Base-by-base conservation (phyloP, 2,329 filamentous ascomycete genomes). In the Fusarium torreyae region DNA sequence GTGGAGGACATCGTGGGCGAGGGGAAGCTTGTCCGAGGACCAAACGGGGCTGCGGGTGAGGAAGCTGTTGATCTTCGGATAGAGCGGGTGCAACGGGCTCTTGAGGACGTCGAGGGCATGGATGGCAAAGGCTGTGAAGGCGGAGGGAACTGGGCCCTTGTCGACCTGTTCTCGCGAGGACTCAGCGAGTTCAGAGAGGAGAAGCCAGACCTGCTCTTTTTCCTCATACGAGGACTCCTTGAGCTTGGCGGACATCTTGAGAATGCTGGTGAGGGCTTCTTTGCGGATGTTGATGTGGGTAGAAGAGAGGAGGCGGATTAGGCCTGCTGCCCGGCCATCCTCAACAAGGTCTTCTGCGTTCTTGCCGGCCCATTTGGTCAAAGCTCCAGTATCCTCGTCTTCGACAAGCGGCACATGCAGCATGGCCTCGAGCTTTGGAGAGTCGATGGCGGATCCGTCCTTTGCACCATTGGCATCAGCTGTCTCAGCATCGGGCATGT, bases 21-120 rank as follows among this genome's bases (percentile, higher is more conserved):
- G 84, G 9, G 96, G 87, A 24, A 96, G 88, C 75, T 89, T 90
- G 62, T 92, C 88, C 18, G 90, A 76, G 14, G 90, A 85, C 95
- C 95, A 98, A 24, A 85, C 79, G 1, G 95, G 94, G 0, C 89
- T 88, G 52, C 89, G 89, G 22, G 93, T 93, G 36, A 98, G 87
- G 77, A 94, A 98, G 7, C 86, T 84, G 81, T 97, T 97, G 79
- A 96, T 83, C 77, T 97, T 97, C 60, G 89, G 88, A 77, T 97
- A 98, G 38, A 98, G 87, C 63, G 88, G 88, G 76, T 97, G 93
- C 17, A 94, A 85, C 1, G 95, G 95, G 65, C 93, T 90, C 22
- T 85, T 87, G 45, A 97, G 81, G 17, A 97, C 88, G 2, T 86
- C 82, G 9, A 97, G 84, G 2, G 90, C 89, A 68, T 89, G 88